Evolutionary conservation across 495 filamentous ascomycete species (phyloP), one percentile per base, ranked within the genome.

Genomic region (Aspergillus baeticus): DNA sequence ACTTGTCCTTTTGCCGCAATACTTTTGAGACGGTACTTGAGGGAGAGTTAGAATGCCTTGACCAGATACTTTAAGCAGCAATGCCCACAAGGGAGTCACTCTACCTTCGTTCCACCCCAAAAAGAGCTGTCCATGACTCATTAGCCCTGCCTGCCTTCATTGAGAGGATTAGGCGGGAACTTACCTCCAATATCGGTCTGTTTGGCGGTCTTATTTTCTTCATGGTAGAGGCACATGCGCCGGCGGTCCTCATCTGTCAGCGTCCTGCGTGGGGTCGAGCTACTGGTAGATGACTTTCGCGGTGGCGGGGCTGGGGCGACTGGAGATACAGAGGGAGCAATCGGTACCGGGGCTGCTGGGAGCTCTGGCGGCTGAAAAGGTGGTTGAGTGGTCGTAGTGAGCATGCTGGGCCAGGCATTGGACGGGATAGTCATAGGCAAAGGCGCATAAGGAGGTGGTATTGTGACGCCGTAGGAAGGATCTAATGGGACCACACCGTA

Each of bases 51-150:
- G 69, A 63, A 58, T 60, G 33, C 18, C 10, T 29, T 31, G 11
- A 29, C 23, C n/a, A 10, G 26, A 42, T 22, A 36, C 10, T 34
- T 14, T n/a, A 1, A 41, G 38, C 26, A 54, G 22, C n/a, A 5
- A 54, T 34, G 26, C 29, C 26, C 17, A n/a, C 26, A 14, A 35
- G 33, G 38, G 41, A 33, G 51, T 33, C 17, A 61, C 62, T 55
- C 47, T 88, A 98, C 94, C 94, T 98, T 87, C 94, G 80, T 77
- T 99, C 94, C 51, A 99, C 94, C 20, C 94, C 93, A 77, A 99
- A 99, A 69, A 93, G 83, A 22, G 89, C 89, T 93, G 52, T 44
- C 4, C 6, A 42, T 35, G 21, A 46, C 26, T 62, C 29, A 68
- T 75, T 52, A 71, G 64, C 33, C 56, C 15, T 35, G 59, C 66